Evolutionary conservation across 2,329 filamentous ascomycete genomes (phyloP), one percentile per base, ranked within the genome.

Genomic region (Penicillium sp.): DNA sequence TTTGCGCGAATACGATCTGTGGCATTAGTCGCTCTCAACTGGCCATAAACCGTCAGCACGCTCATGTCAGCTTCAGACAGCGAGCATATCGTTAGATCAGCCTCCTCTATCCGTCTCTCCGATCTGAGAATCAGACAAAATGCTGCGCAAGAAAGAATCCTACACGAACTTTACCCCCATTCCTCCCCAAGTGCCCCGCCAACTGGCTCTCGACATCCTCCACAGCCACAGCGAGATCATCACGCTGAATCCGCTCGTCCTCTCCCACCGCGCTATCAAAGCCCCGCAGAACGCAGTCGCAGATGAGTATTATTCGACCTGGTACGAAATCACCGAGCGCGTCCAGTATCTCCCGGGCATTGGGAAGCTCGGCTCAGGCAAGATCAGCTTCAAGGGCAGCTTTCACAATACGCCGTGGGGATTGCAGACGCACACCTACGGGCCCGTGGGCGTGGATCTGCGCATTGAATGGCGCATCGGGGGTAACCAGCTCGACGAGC

Each of bases 181-280:
- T 29, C 90, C 91, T 8, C 62, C 81, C 2, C 77, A 79, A 61
- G 81, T 94, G 59, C 79, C 84, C 44, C 83, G 89, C 49, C 80
- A 87, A 60, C 80, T 83, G n/a, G 89, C 89, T 39, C 70, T 95
- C 58, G 79, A 83, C 49, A 89, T 89, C 60, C 84, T 95, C 29
- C 89, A 90, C 70, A 81, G 87, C 70, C 90, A 95, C 73, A 70
- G 80, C 45, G 85, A 85, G 62, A 95, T 96, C 86, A 95, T 95
- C 65, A 87, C 93, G 67, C 78, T 95, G 52, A 95, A 95, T 70
- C 90, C 90, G 1, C 79, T 95, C 44, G 87, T 95, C 50, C 84
- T 87, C 57, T 85, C 88, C 55, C 82, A 89, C 52, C 81, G 85
- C 60, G 79, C 79, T 29, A 89, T 89, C 71, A 79, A 82, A 43